Conservation (phyloP, 768 basidiomycete species). For the Mycena haematopus region DNA sequence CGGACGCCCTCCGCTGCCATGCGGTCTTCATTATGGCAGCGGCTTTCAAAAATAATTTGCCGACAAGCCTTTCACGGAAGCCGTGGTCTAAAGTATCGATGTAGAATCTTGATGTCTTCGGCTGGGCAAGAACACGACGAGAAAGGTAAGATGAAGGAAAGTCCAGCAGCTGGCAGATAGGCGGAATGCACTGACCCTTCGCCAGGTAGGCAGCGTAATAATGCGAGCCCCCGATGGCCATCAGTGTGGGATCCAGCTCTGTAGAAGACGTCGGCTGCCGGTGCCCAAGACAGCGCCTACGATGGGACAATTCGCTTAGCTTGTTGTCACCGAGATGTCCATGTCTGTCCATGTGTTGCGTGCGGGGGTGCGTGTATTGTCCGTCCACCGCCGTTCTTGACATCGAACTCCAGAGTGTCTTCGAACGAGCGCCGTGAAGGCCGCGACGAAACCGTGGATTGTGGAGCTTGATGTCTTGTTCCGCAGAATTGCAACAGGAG, state of each 20-base stretch:
- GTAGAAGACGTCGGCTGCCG: neutral
- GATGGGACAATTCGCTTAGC: neutral
- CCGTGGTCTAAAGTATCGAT: neutral
- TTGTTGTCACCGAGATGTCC: neutral
- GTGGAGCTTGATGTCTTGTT: neutral
- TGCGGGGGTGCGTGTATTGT: neutral
- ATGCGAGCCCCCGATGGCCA: neutral
- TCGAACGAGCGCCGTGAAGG: neutral
- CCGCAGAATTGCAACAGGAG: neutral
- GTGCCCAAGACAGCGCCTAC: neutral
- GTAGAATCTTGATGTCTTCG: neutral
- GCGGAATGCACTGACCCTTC: neutral
- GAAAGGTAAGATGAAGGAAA: constrained; percentile 1
- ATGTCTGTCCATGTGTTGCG: neutral
- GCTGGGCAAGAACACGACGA: neutral
- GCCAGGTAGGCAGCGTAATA: neutral
- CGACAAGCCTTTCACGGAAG: neutral
- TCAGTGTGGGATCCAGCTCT: neutral
- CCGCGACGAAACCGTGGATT: neutral
- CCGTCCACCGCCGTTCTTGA: neutral
- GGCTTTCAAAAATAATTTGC: constrained; percentile 3
- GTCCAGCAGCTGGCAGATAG: neutral
- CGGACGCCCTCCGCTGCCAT: constrained; percentile 4
- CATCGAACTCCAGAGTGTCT: neutral
- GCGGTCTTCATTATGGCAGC: constrained; percentile 7